A percentile compares a stretch with the other conserved stretches of the same genome.
Conservation (phyloP, 768 basidiomycete genomes). For the Exidia glandulosa region DNA sequence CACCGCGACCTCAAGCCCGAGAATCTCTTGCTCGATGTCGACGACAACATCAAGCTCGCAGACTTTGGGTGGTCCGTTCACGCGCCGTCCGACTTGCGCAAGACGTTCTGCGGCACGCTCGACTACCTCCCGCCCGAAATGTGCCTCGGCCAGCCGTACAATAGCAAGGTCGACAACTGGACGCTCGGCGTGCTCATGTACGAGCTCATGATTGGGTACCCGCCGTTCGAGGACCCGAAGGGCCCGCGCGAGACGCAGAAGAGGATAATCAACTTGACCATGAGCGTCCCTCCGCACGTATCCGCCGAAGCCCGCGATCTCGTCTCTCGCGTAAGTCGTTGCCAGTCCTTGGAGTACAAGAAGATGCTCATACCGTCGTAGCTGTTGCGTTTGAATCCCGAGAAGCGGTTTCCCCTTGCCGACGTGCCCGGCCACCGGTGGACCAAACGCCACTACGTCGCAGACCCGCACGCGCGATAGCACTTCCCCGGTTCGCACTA, state of each 20-base stretch:
- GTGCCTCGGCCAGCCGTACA: constrained; percentile 32
- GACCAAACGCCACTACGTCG: constrained; percentile 16
- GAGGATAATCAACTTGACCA: constrained; percentile 24
- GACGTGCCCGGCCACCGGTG: constrained; percentile 32
- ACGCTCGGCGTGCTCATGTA: constrained; percentile 36
- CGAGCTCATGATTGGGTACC: constrained; percentile 33
- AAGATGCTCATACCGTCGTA: constrained; percentile 7
- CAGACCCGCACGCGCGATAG: not conserved
- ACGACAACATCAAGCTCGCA: constrained; percentile 36
- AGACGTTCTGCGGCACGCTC: constrained; percentile 33
- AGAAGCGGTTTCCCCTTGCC: constrained; percentile 27
- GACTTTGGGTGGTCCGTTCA: constrained; percentile 39
- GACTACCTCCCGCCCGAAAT: constrained; percentile 41
- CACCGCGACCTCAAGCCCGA: constrained; percentile 42
- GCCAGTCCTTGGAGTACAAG: too few relatives aligned
- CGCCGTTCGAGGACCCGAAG: constrained; percentile 32
- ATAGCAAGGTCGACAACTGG: constrained; percentile 34
- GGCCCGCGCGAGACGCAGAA: constrained; percentile 25
- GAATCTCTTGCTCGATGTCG: constrained; percentile 32
- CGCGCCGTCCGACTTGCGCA: constrained; percentile 28
- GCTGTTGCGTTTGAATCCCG: constrained; percentile 27
- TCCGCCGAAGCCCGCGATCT: constrained; percentile 31
- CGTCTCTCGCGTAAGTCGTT: constrained; percentile 20
- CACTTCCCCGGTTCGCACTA: not conserved
- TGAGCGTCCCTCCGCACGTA: constrained; percentile 25